Evolutionary conservation across 2,329 filamentous ascomycete species (phyloP), one percentile per base, ranked within the genome.

Genomic region (Cladosporium sp.): DNA sequence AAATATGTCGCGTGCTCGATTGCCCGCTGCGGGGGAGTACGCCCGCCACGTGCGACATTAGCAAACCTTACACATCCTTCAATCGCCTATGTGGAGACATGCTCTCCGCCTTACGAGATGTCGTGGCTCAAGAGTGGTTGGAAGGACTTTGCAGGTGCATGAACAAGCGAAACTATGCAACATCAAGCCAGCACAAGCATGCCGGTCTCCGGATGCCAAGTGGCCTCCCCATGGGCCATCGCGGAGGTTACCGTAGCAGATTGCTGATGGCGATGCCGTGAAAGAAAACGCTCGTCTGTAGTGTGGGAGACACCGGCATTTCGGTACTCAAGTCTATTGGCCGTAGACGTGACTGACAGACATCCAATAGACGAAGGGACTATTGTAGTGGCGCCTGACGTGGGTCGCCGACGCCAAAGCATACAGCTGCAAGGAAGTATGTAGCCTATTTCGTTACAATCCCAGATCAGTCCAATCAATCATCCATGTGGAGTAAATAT

Each of bases 151-250:
- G 13, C 48, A 53, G 25, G 25, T 26, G 48, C 23, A 28, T 23
- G 32, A 11, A 57, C 54, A 57, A 57, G 54, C 54, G 54, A 57
- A 57, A 57, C 28, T 25, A 57, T 57, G 54, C 54, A 34, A 34
- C 3, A 32, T 10, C 54, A 57, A 57, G 54, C 54, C 28, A 57
- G 54, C 54, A 57, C 54, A 57, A 57, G 54, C 54, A 57, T 57
- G 54, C 39, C 10, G 30, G 10, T 11, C 30, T 32, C 30, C 39
- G 39, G 21, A 46, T n/a, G 39, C 39, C n/a, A 46, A 46, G 39
- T 46, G 39, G 39, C n/a, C 8, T 46, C 13, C 39, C n/a, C 39
- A 32, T 32, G 30, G 30, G 10, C 5, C n/a, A 21, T 21, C n/a
- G 39, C 21, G n/a, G 39, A 21, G 39, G n/a, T n/a, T 46, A 21